Percentiles rank a stretch among this genome's conserved stretches.
phyloP scores from a whole-genome alignment of 176 grass and related monocot species.

The Calamus simplicifolius region DNA sequence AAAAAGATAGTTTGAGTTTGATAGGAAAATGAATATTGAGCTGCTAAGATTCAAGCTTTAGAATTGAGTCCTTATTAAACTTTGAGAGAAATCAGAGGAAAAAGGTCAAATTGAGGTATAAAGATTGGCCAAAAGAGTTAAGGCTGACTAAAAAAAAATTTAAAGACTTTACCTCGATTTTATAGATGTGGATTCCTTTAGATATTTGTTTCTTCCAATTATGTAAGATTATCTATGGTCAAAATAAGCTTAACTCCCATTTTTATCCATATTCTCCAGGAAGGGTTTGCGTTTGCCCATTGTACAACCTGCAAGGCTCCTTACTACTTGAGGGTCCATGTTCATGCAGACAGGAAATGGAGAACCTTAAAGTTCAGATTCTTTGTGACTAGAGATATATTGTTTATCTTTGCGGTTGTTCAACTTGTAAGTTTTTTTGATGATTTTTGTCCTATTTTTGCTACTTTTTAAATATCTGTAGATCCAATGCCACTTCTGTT shows the following conservation, averaged over 20 bases:
- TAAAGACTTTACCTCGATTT: no score
- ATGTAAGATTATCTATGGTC: no score
- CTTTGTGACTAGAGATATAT: constrained; percentile 97
- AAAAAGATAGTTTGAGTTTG: no score
- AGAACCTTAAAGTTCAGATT: constrained; percentile 92
- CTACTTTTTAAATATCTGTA: neutral
- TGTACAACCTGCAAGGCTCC: constrained; percentile 99
- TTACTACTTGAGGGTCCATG: constrained; percentile 94
- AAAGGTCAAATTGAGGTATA: no score
- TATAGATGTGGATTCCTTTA: no score
- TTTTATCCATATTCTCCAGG: constrained; percentile 44
- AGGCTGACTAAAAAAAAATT: no score
- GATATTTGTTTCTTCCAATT: no score
- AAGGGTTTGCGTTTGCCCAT: constrained; percentile 99
- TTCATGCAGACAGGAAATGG: constrained; percentile 98
- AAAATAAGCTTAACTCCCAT: neutral
- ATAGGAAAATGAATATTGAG: no score
- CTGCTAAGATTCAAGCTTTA: no score
- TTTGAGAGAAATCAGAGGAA: no score
- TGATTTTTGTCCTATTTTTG: neutral
- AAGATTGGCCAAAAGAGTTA: no score
- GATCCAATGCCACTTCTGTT: neutral
- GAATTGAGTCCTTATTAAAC: no score
- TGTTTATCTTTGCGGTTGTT: constrained; percentile 90
- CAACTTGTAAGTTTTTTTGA: constrained; percentile 60